Conservation (phyloP, 2,329 filamentous ascomycete species). For the Pseudocercospora ulei region DNA sequence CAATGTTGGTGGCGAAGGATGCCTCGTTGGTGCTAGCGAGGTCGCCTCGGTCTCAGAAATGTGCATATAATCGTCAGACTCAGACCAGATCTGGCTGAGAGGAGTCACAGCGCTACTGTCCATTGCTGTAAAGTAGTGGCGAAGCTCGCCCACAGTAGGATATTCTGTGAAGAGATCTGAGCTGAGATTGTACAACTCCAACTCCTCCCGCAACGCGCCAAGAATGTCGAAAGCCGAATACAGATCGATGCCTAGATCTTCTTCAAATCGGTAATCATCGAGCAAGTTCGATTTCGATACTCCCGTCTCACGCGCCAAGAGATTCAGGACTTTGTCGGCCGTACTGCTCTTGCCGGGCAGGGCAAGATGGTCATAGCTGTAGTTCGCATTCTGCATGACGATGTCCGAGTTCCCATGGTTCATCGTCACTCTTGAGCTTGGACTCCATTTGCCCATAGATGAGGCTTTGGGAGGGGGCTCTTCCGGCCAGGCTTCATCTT, state of each 20-base stretch:
- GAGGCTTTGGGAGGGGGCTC: slow-evolving; percentile 4
- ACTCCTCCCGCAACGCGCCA: neutral
- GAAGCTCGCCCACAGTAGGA: slow-evolving; percentile 3
- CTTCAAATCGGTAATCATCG: slow-evolving; percentile 5
- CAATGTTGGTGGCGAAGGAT: slow-evolving; percentile 4
- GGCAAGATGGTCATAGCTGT: slow-evolving; percentile 1
- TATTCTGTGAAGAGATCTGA: slow-evolving; percentile 6
- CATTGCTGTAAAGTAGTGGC: slow-evolving; percentile 1
- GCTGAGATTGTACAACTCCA: slow-evolving; percentile 2
- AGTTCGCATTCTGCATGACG: slow-evolving; percentile 6
- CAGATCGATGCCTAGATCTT: slow-evolving; percentile 6
- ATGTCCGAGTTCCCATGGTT: slow-evolving; percentile 2
- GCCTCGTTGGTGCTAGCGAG: neutral
- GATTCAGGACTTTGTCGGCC: slow-evolving; percentile 1
- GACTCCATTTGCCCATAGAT: neutral
- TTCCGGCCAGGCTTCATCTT: neutral
- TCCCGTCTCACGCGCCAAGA: neutral
- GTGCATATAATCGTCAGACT: slow-evolving; percentile 4
- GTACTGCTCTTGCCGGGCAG: slow-evolving; percentile 3
- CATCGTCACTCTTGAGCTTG: neutral
- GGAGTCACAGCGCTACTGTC: slow-evolving; percentile 4
- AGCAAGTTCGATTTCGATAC: slow-evolving; percentile 5
- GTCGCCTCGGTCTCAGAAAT: slow-evolving; percentile 4
- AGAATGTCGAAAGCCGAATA: slow-evolving; percentile 7
- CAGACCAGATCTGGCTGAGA: slow-evolving; percentile 5